Percentiles rank a stretch among this genome's conserved stretches.
Evolutionary conservation across 345 rosid genomes (phyloP).

Genomic region (Kernera saxatilis): DNA sequence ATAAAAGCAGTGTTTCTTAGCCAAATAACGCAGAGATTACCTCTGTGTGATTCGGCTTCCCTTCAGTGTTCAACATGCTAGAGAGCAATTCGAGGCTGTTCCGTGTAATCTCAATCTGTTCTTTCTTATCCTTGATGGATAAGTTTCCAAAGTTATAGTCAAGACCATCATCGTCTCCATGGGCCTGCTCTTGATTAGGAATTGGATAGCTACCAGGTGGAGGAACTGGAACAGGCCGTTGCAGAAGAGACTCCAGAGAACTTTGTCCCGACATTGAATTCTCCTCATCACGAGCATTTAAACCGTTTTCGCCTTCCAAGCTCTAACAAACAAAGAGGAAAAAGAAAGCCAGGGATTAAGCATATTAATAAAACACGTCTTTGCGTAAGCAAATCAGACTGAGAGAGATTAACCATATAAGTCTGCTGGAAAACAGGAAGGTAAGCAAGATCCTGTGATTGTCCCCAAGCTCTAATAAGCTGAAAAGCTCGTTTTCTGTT

Average conservation of each 20-base stretch:
- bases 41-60: conserved; percentile 46
- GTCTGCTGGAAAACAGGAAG: conserved; percentile 80
- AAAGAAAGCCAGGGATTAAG: not conserved
- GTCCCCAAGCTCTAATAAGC: conserved; percentile 81
- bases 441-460: conserved; percentile 65
- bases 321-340: conserved; percentile 30
- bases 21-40: conserved; percentile 24
- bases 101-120: conserved; percentile 48
- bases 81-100: conserved; percentile 78
- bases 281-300: conserved; percentile 29
- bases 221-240: conserved; percentile 50
- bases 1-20: not conserved
- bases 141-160: conserved; percentile 35
- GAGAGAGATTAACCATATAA: conserved; percentile 39
- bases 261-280: conserved; percentile 26
- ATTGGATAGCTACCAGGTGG: conserved; percentile 53
- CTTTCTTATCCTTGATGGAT: conserved; percentile 57
- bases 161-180: conserved; percentile 24
- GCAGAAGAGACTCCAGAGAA: conserved; percentile 48
- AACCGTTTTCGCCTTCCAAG: conserved; percentile 42
- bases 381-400: not conserved
- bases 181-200: conserved; percentile 34
- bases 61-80: conserved; percentile 59
- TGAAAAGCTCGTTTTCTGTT: conserved; percentile 55
- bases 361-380: not conserved